These are phyloP conservation scores for Amphicarpaea edgeworthii DNA, from an alignment of 306 rosid genomes.

Conservation along the genomic window DNA sequence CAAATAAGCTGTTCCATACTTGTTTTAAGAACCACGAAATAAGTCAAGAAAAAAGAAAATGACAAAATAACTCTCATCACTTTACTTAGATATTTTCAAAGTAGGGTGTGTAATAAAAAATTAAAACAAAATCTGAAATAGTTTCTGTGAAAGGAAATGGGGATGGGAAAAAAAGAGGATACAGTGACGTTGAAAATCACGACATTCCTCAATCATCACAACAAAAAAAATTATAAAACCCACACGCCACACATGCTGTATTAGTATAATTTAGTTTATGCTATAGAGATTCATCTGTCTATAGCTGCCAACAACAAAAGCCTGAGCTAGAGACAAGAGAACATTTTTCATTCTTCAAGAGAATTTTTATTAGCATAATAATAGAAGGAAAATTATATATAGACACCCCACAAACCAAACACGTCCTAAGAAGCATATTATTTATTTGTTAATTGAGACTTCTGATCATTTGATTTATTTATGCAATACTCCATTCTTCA, in stretches of 20 bases:
- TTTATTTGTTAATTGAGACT: constrained; percentile 9
- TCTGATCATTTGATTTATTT: constrained; percentile 17
- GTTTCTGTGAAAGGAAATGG: not conserved
- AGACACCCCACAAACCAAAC: too few relatives aligned
- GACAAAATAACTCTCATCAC: not conserved
- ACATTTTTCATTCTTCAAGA: not conserved
- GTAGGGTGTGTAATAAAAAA: not conserved
- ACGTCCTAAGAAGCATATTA: not conserved
- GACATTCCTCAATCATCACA: constrained; percentile 2
- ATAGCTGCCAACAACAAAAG: not conserved
- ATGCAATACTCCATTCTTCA: not conserved
- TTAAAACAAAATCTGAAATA: not conserved
- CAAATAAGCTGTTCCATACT: too few relatives aligned
- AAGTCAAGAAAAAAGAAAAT: not conserved
- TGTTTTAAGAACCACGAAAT: not conserved
- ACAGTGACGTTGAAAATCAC: not conserved
- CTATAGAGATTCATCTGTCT: not conserved
- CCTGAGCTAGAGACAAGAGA: not conserved
- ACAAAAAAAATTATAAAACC: not conserved
- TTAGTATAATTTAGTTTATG: not conserved
- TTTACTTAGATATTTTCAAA: not conserved
- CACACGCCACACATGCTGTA: constrained; percentile 8
- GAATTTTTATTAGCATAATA: not conserved
- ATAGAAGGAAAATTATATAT: too few relatives aligned
- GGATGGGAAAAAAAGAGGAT: not conserved